Conservation (phyloP, 352 stramenopile genomes). For the Phytopythium sindhum region DNA sequence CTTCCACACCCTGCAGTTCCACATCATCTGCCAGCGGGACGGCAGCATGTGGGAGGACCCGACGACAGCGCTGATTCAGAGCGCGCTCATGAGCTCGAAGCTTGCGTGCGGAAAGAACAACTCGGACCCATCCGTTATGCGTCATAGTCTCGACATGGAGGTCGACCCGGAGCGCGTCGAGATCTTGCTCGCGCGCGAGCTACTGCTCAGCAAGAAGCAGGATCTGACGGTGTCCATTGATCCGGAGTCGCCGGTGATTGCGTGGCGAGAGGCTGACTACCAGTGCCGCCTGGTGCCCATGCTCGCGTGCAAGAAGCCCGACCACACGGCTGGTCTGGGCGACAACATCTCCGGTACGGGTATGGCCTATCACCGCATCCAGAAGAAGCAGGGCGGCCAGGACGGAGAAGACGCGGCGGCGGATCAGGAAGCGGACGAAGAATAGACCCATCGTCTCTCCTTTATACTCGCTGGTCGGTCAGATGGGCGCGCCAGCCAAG, state of each 20-base stretch:
- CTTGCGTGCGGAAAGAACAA: conserved; percentile 67
- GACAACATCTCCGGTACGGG: conserved; percentile 87
- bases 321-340: conserved; percentile 75
- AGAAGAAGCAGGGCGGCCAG: conserved; percentile 30
- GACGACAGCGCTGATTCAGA: conserved; percentile 67
- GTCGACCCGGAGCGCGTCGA: conserved; percentile 72
- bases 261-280: conserved; percentile 72
- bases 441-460: not conserved
- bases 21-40: conserved; percentile 78
- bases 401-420: conserved; percentile 1
- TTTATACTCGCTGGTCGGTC: not conserved
- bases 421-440: not conserved
- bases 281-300: conserved; percentile 77
- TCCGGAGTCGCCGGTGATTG: conserved; percentile 58
- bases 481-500: not conserved
- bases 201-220: conserved; percentile 56
- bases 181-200: conserved; percentile 47
- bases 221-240: conserved; percentile 56
- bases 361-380: conserved; percentile 72
- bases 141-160: conserved; percentile 59
- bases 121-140: conserved; percentile 37
- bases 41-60: conserved; percentile 66
- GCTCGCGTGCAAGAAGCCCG: conserved; percentile 78
- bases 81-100: conserved; percentile 80
- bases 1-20: conserved; percentile 86